Conservation (phyloP, 2,329 filamentous ascomycete species). For the Cercospora berteroae region DNA sequence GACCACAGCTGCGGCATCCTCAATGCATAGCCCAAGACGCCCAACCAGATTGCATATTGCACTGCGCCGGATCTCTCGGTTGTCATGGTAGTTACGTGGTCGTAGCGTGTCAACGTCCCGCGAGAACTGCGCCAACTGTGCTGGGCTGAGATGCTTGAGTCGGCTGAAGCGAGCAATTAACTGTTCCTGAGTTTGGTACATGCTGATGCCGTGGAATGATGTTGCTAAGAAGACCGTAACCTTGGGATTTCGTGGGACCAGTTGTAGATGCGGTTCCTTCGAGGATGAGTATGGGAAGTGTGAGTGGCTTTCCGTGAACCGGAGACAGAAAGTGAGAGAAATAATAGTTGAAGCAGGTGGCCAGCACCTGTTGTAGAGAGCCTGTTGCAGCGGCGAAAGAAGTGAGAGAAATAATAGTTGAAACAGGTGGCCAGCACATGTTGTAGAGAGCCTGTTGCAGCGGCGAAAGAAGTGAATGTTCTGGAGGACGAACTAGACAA, state of each 20-base stretch:
- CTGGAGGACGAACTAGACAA: neutral
- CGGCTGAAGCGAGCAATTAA: neutral
- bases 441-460: neutral
- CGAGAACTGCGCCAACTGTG: neutral
- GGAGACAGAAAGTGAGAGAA: neutral
- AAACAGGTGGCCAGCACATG: neutral
- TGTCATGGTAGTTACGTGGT: neutral
- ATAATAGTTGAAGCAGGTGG: neutral
- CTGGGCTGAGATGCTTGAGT: neutral
- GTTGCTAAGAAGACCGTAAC: neutral
- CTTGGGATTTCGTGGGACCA: neutral
- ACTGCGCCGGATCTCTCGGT: neutral
- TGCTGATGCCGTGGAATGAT: neutral
- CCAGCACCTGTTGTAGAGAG: neutral
- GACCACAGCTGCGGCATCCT: neutral
- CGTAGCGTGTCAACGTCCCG: neutral
- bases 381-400: neutral
- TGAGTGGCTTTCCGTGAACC: neutral
- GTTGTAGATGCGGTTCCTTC: neutral
- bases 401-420: neutral
- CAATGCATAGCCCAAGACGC: neutral
- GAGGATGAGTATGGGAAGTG: neutral
- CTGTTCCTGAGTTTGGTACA: neutral
- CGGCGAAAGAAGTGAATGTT: neutral
- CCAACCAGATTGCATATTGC: neutral